Evolutionary conservation across 1,284 basidiomycete genomes (phyloP), one percentile per base, ranked within the genome.

Genomic region (Ceratobasidium sp.): DNA sequence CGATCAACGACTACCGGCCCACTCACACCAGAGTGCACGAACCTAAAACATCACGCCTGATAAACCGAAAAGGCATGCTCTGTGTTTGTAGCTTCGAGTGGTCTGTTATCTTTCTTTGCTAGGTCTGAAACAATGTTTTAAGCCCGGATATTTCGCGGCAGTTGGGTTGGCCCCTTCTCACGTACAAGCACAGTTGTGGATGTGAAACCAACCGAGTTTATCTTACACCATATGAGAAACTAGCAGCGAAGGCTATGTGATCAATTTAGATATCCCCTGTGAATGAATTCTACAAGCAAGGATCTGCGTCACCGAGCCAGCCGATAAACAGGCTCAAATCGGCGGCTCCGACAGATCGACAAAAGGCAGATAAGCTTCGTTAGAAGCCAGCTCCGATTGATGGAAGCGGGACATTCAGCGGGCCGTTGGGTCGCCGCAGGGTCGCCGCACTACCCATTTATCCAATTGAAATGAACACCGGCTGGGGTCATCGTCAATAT

Each of bases 341-440:
- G 54, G 54, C 16, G 54, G 54, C 36, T 38, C 54, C 54, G 54
- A 56, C 54, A 56, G 54, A 56, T 56, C 54, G 54, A 33, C 18
- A 4, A 5, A 56, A 16, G 12, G 14, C 33, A 56, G 54, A 56
- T 56, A 56, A 56, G 54, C 54, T 56, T 56, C n/a, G 40, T 36
- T 36, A 28, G 33, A 56, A 38, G 54, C 33, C 12, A 56, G 54
- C 54, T 56, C 51, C 54, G 54, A 56, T 56, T 56, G 54, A 56
- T 56, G 54, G 54, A 56, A 56, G 54, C 54, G 36, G 30, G 14
- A 56, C 54, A 18, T 56, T 38, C 18, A 38, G 33, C 33, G 11
- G 33, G 28, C 51, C 33, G 2, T 56, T 33, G 30, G 54, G 33
- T 38, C 33, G 18, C 5, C n/a, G 33, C 33, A 56, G 30, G 54